Conservation (phyloP, 2,329 filamentous ascomycete genomes). For the Alternaria metachromatica region DNA sequence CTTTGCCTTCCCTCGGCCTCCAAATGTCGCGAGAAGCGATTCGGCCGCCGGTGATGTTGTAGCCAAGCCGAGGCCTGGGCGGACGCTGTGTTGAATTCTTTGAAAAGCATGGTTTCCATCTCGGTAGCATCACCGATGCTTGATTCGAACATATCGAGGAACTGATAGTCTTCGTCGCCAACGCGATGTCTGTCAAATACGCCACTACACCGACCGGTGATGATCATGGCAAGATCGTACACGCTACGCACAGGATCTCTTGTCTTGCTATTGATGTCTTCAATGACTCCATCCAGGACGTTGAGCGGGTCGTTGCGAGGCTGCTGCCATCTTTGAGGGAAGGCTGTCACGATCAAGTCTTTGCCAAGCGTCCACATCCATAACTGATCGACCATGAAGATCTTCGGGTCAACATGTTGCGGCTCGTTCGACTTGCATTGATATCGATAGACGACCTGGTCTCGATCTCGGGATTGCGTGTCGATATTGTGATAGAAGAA, state of each 20-base stretch:
- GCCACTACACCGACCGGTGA: slow-evolving; percentile 65
- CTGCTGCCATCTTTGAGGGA: slow-evolving; percentile 66
- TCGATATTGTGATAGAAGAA: slow-evolving; percentile 71
- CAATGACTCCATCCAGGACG: slow-evolving; percentile 67
- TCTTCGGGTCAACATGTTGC: slow-evolving; percentile 58
- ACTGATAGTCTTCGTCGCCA: slow-evolving; percentile 67
- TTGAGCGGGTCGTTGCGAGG: slow-evolving; percentile 68
- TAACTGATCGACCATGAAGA: slow-evolving; percentile 73
- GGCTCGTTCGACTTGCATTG: slow-evolving; percentile 48
- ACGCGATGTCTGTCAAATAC: slow-evolving; percentile 66
- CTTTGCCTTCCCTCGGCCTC: slow-evolving; percentile 43
- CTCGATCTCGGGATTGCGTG: slow-evolving; percentile 64
- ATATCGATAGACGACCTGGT: slow-evolving; percentile 71
- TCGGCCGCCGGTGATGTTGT: slow-evolving; percentile 56
- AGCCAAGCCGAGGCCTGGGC: slow-evolving; percentile 63
- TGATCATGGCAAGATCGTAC: slow-evolving; percentile 68
- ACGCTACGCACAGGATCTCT: slow-evolving; percentile 65
- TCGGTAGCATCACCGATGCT: slow-evolving; percentile 62
- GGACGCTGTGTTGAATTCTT: slow-evolving; percentile 66
- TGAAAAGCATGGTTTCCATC: slow-evolving; percentile 64
- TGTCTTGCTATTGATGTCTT: slow-evolving; percentile 70
- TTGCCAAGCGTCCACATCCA: slow-evolving; percentile 69
- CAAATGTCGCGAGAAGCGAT: slow-evolving; percentile 45
- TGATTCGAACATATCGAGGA: slow-evolving; percentile 71
- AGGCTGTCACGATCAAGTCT: slow-evolving; percentile 66